phyloP scores from a whole-genome alignment of 805 yeast species.

The Tetrapisispora iriomotensis region DNA sequence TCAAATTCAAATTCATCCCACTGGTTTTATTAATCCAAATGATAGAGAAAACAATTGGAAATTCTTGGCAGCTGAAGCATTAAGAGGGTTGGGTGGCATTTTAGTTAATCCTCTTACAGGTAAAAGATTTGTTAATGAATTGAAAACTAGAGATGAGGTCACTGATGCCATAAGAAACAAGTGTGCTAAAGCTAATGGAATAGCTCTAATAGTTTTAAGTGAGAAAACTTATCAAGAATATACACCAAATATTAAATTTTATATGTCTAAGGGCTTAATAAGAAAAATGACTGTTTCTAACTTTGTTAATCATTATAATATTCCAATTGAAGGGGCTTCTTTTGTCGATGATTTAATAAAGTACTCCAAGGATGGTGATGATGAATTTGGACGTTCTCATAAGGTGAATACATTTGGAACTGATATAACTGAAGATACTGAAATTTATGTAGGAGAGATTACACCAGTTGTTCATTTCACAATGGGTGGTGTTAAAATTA shows the following conservation, averaged over 20 bases:
- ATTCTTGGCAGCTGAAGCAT: slow-evolving; percentile 49
- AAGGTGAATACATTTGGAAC: slow-evolving; percentile 27
- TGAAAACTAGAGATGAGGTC: slow-evolving; percentile 44
- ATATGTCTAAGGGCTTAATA: slow-evolving; percentile 33
- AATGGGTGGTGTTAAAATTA: slow-evolving; percentile 56
- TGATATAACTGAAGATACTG: slow-evolving; percentile 18
- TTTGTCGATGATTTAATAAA: slow-evolving; percentile 18
- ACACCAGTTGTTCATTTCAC: slow-evolving; percentile 61
- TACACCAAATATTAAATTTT: slow-evolving; percentile 43
- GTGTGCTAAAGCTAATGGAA: slow-evolving; percentile 23
- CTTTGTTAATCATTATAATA: slow-evolving; percentile 18
- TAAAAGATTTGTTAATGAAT: slow-evolving; percentile 44
- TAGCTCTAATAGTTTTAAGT: slow-evolving; percentile 33
- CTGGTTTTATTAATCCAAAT: slow-evolving; percentile 44
- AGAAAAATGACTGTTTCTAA: slow-evolving; percentile 24
- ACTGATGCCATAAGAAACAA: slow-evolving; percentile 34
- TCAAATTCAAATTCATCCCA: slow-evolving; percentile 52
- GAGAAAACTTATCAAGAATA: slow-evolving; percentile 38
- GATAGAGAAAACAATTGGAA: slow-evolving; percentile 37
- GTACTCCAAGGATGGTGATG: slow-evolving; percentile 21
- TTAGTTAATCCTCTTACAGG: slow-evolving; percentile 37
- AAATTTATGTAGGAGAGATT: slow-evolving; percentile 39
- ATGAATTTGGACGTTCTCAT: slow-evolving; percentile 30
- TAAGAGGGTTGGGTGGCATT: slow-evolving; percentile 52
- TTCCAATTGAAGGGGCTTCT: slow-evolving; percentile 18